Base-by-base conservation (phyloP, 2,329 filamentous ascomycete genomes). In the Juglanconis oblonga region DNA sequence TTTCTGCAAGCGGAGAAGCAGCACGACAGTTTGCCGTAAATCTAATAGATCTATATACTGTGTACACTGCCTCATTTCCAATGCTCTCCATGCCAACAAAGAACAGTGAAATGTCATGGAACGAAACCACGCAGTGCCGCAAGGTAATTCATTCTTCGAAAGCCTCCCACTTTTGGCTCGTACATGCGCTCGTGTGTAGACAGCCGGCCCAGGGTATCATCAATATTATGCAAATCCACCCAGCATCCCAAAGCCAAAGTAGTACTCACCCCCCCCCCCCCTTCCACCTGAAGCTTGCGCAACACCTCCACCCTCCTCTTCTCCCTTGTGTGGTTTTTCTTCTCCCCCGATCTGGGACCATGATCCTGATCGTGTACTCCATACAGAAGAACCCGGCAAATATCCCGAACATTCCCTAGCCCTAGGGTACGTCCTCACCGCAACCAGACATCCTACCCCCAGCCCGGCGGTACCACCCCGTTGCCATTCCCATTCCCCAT, bases 131-230 rank as follows among this genome's bases (percentile, higher is more conserved):
- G n/a, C n/a, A n/a, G n/a, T n/a, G n/a, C n/a, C n/a, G n/a, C n/a
- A n/a, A n/a, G n/a, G n/a, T n/a, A n/a, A n/a, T n/a, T 40, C 38
- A 4, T 40, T 14, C 38, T 14, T 11, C 9, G 10, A 11, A 13
- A 3, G 4, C 38, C n/a, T 11, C 4, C 5, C 38, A 40, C n/a
- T 40, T 13, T 40, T 40, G 4, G 4, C 38, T 5, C n/a, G 38
- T 14, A 14, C 10, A n/a, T n/a, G 14, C n/a, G 42, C 42, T 35
- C 40, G 40, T 35, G 5, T 33, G 40, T n/a, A 47, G 40, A 36
- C n/a, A 45, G 32, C 14, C 31, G 40, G 32, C 58, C 58, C 49
- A 52, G 59, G 59, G 59, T 62, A 62, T 62, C 59, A 62, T 52
- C 45, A 57, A 61, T 33, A 36, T 47, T 29, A 36, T 24, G n/a